Base-by-base conservation (phyloP, 2,329 filamentous ascomycete species). In the Talaromyces atroroseus region DNA sequence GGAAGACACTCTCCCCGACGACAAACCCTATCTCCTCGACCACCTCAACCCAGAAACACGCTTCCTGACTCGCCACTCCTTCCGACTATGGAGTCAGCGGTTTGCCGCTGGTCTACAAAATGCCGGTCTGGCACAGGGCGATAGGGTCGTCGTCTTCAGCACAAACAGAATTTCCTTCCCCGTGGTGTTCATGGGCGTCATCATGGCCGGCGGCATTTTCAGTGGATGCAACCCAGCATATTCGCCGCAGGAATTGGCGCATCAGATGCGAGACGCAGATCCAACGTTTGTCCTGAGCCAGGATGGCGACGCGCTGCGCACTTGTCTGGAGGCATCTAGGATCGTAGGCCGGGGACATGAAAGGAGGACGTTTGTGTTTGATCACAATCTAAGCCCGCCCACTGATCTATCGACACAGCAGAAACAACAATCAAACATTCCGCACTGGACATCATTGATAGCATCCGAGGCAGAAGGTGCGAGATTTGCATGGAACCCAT, bases 141-240 rank as follows among this genome's bases (percentile, higher is more conserved):
- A 91, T 62, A 82, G 88, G 2, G 82, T 92, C 4, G 74, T 92
- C 48, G 73, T 92, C 20, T 92, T 87, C 71, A 86, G 86, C 0
- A 82, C 84, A 21, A 92, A 92, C 71, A 85, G 81, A 62, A 70
- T 92, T 14, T 89, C 87, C 74, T 89, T 86, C 66, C 86, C 89
- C 0, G 76, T 82, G 0, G 76, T 89, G 1, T 82, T 92, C 54
- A 78, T 90, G 70, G 89, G 89, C 16, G 78, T 88, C 20, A 77
- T 90, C 51, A 90, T 90, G 83, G 87, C 89, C 0, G 88, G 88
- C 3, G 88, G 87, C 1, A 76, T 92, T 54, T 92, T 92, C 73
- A 88, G 85, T 0, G 89, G 88, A 24, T 87, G 87, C 1, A 90
- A 90, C 59, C 87, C 87, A 0, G 79, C 78, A 5, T 90, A 84